phyloP scores from a whole-genome alignment of 345 rosid species.

The Aethionema arabicum region DNA sequence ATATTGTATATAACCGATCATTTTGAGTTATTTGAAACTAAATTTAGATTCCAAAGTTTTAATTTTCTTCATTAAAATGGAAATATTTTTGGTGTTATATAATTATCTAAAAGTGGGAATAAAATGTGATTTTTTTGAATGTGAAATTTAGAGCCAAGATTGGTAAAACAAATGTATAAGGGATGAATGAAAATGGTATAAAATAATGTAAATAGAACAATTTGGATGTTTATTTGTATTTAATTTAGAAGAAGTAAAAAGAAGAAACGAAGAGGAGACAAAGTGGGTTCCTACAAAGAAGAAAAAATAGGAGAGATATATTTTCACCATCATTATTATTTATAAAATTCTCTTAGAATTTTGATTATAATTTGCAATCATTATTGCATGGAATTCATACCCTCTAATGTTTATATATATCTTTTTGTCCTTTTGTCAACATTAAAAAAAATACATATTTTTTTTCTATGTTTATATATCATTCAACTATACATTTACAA shows the following conservation, averaged over 20 bases:
- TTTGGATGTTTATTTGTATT: background rate
- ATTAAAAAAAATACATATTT: too few relatives aligned
- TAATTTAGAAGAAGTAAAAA: conserved; percentile 2
- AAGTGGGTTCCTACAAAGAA: conserved; percentile 50
- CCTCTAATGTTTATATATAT: conserved; percentile 30
- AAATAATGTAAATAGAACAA: background rate
- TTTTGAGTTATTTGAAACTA: too few relatives aligned
- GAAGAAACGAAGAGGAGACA: conserved; percentile 36
- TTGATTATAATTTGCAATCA: conserved; percentile 70
- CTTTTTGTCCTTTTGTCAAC: conserved; percentile 45
- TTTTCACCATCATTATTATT: conserved; percentile 63
- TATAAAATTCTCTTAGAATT: conserved; percentile 51
- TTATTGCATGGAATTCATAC: conserved; percentile 88
- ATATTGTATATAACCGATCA: background rate
- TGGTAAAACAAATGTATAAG: background rate
- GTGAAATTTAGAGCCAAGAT: background rate
- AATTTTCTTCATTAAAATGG: background rate
- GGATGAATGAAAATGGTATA: background rate
- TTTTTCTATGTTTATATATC: too few relatives aligned
- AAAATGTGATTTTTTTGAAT: background rate
- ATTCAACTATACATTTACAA: too few relatives aligned
- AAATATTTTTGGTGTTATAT: background rate
- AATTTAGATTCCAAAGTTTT: background rate
- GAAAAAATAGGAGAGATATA: conserved; percentile 25
- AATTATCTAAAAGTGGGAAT: background rate